A percentile compares a stretch with the other conserved stretches of the same genome.
Conservation (phyloP, 225 moss, liverwort and hornwort genomes). For the Sphagnum tenellum region DNA sequence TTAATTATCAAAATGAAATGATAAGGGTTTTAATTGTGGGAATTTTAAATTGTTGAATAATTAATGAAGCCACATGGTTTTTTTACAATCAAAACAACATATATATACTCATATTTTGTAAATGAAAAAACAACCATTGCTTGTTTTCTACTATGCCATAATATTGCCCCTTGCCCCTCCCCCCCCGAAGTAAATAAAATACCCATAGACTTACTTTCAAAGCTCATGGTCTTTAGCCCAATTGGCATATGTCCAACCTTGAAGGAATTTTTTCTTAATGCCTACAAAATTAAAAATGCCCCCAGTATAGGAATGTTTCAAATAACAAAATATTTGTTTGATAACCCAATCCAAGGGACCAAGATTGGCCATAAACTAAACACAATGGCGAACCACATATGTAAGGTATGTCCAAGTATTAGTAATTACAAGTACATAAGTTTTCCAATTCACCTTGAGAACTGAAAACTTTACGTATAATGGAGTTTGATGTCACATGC, state of each 20-base stretch:
- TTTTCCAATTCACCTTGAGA: not conserved
- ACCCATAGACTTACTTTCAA: not conserved
- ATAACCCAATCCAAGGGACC: not conserved
- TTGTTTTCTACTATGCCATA: constrained; percentile 2
- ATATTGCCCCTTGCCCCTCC: not conserved
- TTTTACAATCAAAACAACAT: constrained; percentile 1
- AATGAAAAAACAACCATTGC: constrained; percentile 4
- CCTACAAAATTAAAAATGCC: not conserved
- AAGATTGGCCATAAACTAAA: constrained; percentile 7
- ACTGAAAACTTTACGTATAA: no score
- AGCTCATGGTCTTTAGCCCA: constrained; percentile 1
- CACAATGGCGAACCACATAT: not conserved
- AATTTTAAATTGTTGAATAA: not conserved
- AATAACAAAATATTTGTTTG: not conserved
- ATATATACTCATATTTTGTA: constrained; percentile 2
- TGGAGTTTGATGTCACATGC: no score
- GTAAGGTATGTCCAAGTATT: constrained; percentile 2
- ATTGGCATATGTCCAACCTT: constrained; percentile 1
- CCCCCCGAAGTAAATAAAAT: not conserved
- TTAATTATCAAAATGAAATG: constrained; percentile 2
- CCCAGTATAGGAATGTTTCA: not conserved
- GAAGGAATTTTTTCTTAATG: not conserved
- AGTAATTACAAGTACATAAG: not conserved
- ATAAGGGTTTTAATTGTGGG: not conserved
- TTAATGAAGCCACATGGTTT: not conserved